These are phyloP conservation scores for Solanum virginianum DNA, from an alignment of 257 asterid genomes.

Conservation along the genomic window DNA sequence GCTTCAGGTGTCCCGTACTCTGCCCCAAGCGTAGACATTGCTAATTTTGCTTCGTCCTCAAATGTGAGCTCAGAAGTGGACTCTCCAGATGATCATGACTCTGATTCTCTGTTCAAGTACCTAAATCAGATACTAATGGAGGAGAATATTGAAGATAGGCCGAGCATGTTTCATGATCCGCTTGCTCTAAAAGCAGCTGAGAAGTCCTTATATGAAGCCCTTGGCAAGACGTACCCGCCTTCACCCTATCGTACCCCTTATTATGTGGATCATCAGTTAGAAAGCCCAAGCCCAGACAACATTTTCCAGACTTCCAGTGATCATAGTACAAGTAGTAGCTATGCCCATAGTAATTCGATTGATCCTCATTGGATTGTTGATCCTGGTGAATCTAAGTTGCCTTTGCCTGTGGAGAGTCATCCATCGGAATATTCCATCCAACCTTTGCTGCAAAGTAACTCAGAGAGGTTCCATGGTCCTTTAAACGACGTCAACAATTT, in stretches of 20 bases:
- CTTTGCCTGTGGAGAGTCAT: conserved; percentile 9
- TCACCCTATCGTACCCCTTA: conserved; percentile 18
- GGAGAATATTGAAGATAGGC: conserved; percentile 78
- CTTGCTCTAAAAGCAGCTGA: conserved; percentile 76
- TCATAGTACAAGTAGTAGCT: conserved; percentile 32
- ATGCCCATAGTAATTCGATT: conserved; percentile 24
- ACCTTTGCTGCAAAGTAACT: conserved; percentile 17
- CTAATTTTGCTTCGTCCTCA: conserved; percentile 29
- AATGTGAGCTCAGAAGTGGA: conserved; percentile 41
- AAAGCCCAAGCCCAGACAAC: conserved; percentile 78
- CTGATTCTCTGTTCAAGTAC: conserved; percentile 77
- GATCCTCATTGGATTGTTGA: conserved; percentile 44
- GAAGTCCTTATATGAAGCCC: conserved; percentile 71
- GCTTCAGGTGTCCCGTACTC: conserved; percentile 37
- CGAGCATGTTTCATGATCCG: conserved; percentile 94
- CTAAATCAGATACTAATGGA: conserved; percentile 78
- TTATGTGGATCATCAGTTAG: conserved; percentile 14
- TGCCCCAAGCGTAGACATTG: conserved; percentile 23
- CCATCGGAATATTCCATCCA: conserved; percentile 18
- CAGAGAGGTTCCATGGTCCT: conserved; percentile 16
- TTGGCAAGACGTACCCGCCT: conserved; percentile 60
- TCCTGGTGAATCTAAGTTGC: conserved; percentile 31
- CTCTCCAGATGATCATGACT: conserved; percentile 77
- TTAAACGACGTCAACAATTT: conserved; percentile 11
- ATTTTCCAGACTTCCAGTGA: conserved; percentile 37